Conservation (phyloP, 169 alveolate genomes). For the Plasmodium gaboni region DNA sequence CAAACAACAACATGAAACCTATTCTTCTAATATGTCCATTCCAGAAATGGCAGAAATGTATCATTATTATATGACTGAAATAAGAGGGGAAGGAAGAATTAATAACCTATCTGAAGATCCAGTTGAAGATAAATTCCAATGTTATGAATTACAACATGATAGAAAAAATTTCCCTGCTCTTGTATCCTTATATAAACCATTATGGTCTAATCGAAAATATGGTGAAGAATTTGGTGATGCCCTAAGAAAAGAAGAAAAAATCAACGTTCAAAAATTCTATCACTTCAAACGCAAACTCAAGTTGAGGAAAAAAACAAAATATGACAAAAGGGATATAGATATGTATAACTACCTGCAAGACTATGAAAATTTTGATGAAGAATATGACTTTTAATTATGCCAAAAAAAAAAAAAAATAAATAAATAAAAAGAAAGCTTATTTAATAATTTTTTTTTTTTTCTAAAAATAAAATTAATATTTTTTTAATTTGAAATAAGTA, state of each 20-base stretch:
- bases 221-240: slow-evolving; percentile 90
- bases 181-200: slow-evolving; percentile 81
- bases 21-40: slow-evolving; percentile 71
- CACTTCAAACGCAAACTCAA: slow-evolving; percentile 31
- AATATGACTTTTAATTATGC: slow-evolving; percentile 7
- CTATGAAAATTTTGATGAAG: slow-evolving; percentile 26
- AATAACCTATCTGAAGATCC: slow-evolving; percentile 80
- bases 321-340: not conserved
- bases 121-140: slow-evolving; percentile 70
- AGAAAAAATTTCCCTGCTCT: slow-evolving; percentile 81
- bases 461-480: too few species aligned
- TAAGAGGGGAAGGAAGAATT: slow-evolving; percentile 83
- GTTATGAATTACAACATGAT: slow-evolving; percentile 80
- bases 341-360: slow-evolving; percentile 33
- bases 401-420: too few species aligned
- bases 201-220: slow-evolving; percentile 85
- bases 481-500: too few species aligned
- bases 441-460: too few species aligned
- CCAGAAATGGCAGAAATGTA: slow-evolving; percentile 87
- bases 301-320: slow-evolving; percentile 9
- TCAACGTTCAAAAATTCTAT: slow-evolving; percentile 1
- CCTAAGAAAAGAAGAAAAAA: slow-evolving; percentile 67
- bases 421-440: too few species aligned
- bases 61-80: slow-evolving; percentile 83
- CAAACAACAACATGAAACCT: slow-evolving; percentile 62